A percentile compares a stretch with the other conserved stretches of the same genome.
Evolutionary conservation across 805 yeast species (phyloP).

Genomic region (Teunomyces gatunensis): DNA sequence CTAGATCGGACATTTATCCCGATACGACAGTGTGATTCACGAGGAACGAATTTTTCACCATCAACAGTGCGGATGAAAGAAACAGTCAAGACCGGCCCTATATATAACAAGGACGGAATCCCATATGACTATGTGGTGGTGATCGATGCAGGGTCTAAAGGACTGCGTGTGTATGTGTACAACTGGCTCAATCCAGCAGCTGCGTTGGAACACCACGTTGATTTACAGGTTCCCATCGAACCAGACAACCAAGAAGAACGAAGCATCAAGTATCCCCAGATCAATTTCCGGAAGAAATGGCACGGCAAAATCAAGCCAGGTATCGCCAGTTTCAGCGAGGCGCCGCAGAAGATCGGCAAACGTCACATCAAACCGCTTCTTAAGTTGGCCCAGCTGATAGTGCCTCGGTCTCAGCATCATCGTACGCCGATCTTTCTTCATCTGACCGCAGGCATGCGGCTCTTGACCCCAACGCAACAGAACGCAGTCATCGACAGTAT

Average conservation of each 20-base stretch:
- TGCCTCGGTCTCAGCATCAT: constrained; percentile 58
- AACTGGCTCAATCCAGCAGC: constrained; percentile 47
- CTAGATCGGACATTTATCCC: too few species aligned
- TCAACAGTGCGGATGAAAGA: not conserved
- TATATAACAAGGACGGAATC: constrained; percentile 35
- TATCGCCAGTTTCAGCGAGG: constrained; percentile 46
- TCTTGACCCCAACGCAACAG: constrained; percentile 52
- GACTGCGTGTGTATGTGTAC: constrained; percentile 60
- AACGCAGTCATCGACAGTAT: constrained; percentile 43
- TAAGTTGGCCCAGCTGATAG: constrained; percentile 44
- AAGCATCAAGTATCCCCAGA: constrained; percentile 23
- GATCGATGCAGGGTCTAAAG: constrained; percentile 66
- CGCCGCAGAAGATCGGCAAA: constrained; percentile 51
- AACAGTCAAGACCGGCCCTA: constrained; percentile 1
- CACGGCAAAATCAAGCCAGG: constrained; percentile 56
- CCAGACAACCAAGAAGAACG: constrained; percentile 1
- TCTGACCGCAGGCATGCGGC: constrained; percentile 69
- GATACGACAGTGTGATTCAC: too few species aligned
- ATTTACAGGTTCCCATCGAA: not conserved
- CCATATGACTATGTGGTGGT: constrained; percentile 62
- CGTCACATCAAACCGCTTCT: constrained; percentile 52
- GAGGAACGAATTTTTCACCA: not conserved
- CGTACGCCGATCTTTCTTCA: constrained; percentile 69
- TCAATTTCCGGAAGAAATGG: constrained; percentile 43
- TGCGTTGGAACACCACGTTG: constrained; percentile 18